Evolutionary conservation across 306 rosid genomes (phyloP).

Genomic region (Quercus ilex): DNA sequence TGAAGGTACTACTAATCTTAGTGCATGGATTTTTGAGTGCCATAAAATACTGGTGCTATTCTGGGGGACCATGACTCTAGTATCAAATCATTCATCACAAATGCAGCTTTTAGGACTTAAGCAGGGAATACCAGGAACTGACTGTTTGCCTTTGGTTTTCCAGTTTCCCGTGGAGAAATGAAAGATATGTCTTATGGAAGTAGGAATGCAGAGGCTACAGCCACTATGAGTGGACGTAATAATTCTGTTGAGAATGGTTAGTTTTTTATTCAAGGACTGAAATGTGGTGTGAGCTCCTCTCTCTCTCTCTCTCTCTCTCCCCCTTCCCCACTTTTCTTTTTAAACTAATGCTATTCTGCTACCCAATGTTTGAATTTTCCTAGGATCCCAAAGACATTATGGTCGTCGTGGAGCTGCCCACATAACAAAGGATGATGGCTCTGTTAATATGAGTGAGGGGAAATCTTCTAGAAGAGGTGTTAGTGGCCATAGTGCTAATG

Average conservation of each 20-base stretch:
- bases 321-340: not conserved
- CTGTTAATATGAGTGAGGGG: constrained; percentile 57
- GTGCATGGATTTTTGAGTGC: constrained; percentile 5
- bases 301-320: not conserved
- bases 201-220: constrained; percentile 48
- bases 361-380: constrained; percentile 12
- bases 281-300: not conserved
- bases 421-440: constrained; percentile 58
- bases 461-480: constrained; percentile 70
- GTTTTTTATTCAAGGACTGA: constrained; percentile 20
- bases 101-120: not conserved
- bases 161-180: constrained; percentile 35
- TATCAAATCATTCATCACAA: constrained; percentile 1
- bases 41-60: not conserved
- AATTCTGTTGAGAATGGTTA: constrained; percentile 54
- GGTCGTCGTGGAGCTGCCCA: constrained; percentile 70
- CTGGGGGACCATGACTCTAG: not conserved
- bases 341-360: not conserved
- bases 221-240: constrained; percentile 48
- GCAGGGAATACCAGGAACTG: constrained; percentile 11
- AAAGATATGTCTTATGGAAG: constrained; percentile 42
- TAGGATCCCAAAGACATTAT: constrained; percentile 64
- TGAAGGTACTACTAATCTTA: constrained; percentile 53
- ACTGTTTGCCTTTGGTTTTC: constrained; percentile 19
- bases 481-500: constrained; percentile 57